These are phyloP conservation scores for Arctium minus DNA, from an alignment of 129 eudicot genomes.

Conservation along the genomic window DNA sequence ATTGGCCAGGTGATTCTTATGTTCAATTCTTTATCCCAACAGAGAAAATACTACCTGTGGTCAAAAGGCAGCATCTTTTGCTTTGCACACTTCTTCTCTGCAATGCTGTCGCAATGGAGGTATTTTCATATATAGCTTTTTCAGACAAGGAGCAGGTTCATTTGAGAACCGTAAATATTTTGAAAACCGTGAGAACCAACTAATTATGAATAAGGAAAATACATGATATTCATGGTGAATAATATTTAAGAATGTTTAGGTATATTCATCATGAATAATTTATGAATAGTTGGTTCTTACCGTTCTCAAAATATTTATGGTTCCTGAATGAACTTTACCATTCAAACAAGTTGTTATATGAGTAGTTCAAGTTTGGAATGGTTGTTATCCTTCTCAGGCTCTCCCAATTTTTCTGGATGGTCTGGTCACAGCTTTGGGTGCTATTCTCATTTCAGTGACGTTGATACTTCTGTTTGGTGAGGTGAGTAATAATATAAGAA, in stretches of 20 bases:
- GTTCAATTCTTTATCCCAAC: slow-evolving; percentile 25
- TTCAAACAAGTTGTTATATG: background rate
- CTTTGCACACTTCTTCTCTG: slow-evolving; percentile 89
- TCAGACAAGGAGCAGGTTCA: background rate
- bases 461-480: slow-evolving; percentile 93
- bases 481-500: slow-evolving; percentile 36
- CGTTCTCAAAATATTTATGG: background rate
- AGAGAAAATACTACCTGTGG: slow-evolving; percentile 92
- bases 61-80: slow-evolving; percentile 78
- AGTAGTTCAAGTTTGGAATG: background rate
- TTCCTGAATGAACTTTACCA: background rate
- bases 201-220: background rate
- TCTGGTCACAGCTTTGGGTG: slow-evolving; percentile 87
- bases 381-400: slow-evolving; percentile 47
- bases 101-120: slow-evolving; percentile 99
- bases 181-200: background rate
- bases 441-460: slow-evolving; percentile 91
- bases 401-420: slow-evolving; percentile 92
- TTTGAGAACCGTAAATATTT: background rate
- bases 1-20: background rate
- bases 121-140: slow-evolving; percentile 9
- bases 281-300: background rate
- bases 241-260: background rate
- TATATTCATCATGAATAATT: background rate
- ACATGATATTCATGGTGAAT: no score